Conservation (phyloP, 768 basidiomycete genomes). For the Leccinum ochraceum region DNA sequence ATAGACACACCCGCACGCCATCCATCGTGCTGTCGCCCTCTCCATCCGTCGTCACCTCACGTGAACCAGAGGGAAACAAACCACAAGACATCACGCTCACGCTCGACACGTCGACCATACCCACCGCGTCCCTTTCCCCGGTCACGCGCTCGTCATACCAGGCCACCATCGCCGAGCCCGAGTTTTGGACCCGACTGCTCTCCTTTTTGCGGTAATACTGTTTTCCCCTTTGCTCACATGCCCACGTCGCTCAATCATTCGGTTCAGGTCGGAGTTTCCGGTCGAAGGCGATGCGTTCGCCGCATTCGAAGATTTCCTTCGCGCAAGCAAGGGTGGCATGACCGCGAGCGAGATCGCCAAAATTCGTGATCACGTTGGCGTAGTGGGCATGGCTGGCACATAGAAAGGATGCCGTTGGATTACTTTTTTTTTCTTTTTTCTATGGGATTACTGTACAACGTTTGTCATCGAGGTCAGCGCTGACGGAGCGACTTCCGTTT, state of each 20-base stretch:
- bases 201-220: slow-evolving; percentile 55
- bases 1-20: slow-evolving; percentile 66
- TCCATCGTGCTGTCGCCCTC: slow-evolving; percentile 80
- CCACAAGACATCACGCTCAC: slow-evolving; percentile 66
- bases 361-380: slow-evolving; percentile 86
- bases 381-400: slow-evolving; percentile 86
- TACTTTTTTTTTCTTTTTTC: background rate
- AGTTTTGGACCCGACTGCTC: slow-evolving; percentile 76
- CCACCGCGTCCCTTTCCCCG: slow-evolving; percentile 46
- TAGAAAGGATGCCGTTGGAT: slow-evolving; percentile 29
- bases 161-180: slow-evolving; percentile 66
- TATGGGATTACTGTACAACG: slow-evolving; percentile 12
- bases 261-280: slow-evolving; percentile 57
- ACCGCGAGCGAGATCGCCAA: slow-evolving; percentile 87
- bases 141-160: slow-evolving; percentile 32
- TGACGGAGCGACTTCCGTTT: slow-evolving; percentile 6
- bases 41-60: slow-evolving; percentile 49
- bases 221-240: background rate
- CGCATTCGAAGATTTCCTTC: slow-evolving; percentile 87
- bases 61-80: slow-evolving; percentile 43
- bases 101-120: slow-evolving; percentile 57
- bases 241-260: background rate
- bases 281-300: slow-evolving; percentile 61
- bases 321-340: slow-evolving; percentile 76
- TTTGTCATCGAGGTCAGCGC: slow-evolving; percentile 15